Evolutionary conservation across 495 filamentous ascomycete species (phyloP), one percentile per base, ranked within the genome.

Genomic region (Tuber calosporum): DNA sequence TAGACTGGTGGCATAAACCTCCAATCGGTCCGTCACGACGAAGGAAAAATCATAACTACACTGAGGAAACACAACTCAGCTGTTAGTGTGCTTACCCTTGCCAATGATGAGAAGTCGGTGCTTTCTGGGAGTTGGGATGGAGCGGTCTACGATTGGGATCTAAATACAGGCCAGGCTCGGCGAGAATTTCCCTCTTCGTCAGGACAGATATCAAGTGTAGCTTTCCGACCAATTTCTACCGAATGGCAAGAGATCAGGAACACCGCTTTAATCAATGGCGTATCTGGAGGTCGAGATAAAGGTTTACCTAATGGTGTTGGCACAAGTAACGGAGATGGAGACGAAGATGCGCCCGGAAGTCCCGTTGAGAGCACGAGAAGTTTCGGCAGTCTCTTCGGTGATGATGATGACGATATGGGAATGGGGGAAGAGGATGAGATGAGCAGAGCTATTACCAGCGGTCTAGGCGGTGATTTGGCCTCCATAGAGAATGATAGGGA

Each of bases 61-160:
- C 85, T 99, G 42, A 89, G 90, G 69, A 89, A 92, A 72, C 95
- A 99, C 79, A 93, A 90, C 4, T 96, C 93, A 36, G 95, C 95
- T 2, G 94, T 99, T 39, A 97, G 93, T 19, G 92, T 95, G 36
- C 84, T 99, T 26, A 89, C 87, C 20, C 84, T 99, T 45, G 89
- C 92, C 0, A 86, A 89, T 4, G 93, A 98, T 76, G 95, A 99
- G 84, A 88, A 88, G 79, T 93, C 91, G 40, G 86, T 97, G 48
- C 84, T 99, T 4, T 97, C 93, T 20, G 95, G 95, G 2, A 94
- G 93, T 83, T 99, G 95, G 95, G 95, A 99, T 81, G 97, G 96
- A 83, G 88, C 87, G 26, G 89, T 98, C 11, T 88, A 92, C 69
- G 93, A 99, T 79, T 99, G 95, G 95, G 95, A 99, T 80, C 82